Evolutionary conservation across 164 flowering plant genomes (phyloP).

Genomic region (Paratinospora sagittata): DNA sequence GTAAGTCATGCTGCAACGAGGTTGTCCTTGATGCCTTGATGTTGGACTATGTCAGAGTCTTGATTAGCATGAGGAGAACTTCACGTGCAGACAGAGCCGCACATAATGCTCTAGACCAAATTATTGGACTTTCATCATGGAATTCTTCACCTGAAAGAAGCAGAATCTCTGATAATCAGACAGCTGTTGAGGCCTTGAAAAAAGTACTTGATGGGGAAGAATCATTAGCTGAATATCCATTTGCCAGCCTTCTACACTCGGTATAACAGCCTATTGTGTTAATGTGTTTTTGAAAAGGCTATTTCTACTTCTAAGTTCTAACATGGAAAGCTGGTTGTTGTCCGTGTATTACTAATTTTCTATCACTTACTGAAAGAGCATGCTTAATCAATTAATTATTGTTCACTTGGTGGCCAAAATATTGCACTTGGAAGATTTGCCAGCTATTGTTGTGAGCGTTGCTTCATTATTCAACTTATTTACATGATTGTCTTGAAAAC

Average conservation of each 20-base stretch:
- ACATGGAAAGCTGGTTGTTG: no score
- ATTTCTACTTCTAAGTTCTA: neutral
- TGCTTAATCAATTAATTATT: no score
- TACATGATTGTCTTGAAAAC: no score
- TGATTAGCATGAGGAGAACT: conserved; percentile 60
- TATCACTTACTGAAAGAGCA: no score
- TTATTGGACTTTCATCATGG: conserved; percentile 35
- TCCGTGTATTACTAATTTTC: neutral
- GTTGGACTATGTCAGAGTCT: conserved; percentile 74
- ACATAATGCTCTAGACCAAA: conserved; percentile 47
- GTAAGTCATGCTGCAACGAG: conserved; percentile 69
- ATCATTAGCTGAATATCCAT: conserved; percentile 94
- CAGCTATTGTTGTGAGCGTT: no score
- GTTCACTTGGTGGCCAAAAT: no score
- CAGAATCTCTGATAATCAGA: conserved; percentile 22
- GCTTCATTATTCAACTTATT: no score
- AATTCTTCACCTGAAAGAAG: conserved; percentile 21
- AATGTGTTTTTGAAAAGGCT: neutral
- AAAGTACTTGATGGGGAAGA: conserved; percentile 59
- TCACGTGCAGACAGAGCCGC: conserved; percentile 65
- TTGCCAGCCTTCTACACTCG: conserved; percentile 71
- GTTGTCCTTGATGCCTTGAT: conserved; percentile 73
- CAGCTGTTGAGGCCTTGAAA: conserved; percentile 24
- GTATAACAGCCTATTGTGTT: conserved; percentile 31
- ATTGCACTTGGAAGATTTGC: no score